Conservation (phyloP, 2,329 filamentous ascomycete genomes). For the Leptographium radiaticola region DNA sequence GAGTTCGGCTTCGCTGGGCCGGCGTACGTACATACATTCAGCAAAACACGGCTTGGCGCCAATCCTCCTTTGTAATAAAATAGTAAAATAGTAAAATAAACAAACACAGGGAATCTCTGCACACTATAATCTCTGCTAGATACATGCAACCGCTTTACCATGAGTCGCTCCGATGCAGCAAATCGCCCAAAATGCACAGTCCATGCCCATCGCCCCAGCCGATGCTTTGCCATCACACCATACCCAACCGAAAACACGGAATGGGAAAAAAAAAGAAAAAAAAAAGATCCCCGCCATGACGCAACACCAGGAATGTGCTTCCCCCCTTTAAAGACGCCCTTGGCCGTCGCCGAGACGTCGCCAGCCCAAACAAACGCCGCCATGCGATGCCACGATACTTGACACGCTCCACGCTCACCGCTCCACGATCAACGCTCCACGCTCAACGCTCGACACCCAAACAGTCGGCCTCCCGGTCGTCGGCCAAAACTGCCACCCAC, state of each 20-base stretch:
- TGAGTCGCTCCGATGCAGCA: no score
- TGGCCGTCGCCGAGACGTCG: no score
- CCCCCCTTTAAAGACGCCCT: background rate
- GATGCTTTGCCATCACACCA: background rate
- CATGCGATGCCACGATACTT: no score
- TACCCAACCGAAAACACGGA: background rate
- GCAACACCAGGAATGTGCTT: background rate
- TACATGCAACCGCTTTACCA: no score
- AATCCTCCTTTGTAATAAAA: background rate
- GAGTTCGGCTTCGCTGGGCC: no score
- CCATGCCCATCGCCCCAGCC: background rate
- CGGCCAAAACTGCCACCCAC: constrained; percentile 28
- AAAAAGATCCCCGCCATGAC: background rate
- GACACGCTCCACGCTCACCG: no score
- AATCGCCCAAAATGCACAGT: background rate
- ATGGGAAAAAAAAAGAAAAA: background rate
- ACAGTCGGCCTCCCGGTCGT: background rate
- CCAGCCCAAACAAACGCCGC: background rate
- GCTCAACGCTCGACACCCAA: background rate
- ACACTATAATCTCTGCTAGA: no score
- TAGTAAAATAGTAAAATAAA: background rate
- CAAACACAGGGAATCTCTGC: no score
- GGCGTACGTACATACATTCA: no score
- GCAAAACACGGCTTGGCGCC: no score
- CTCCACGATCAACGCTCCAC: no score